phyloP scores from a whole-genome alignment of 345 rosid genomes.

The Hibiscus trionum region DNA sequence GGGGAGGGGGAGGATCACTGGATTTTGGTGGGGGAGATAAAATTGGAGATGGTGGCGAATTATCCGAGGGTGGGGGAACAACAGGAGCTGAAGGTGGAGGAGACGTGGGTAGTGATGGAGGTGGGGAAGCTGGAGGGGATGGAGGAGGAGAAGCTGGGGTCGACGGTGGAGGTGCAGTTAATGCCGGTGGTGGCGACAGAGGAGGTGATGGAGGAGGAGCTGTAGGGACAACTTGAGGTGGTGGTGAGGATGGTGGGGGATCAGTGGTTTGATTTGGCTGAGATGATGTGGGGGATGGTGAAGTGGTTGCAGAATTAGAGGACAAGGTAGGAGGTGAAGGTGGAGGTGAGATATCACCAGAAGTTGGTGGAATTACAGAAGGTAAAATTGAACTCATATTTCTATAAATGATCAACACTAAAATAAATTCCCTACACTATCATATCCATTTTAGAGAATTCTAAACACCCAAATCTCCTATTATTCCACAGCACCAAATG shows the following conservation, averaged over 20 bases:
- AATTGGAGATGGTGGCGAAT: slow-evolving; percentile 34
- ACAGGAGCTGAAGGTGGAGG: slow-evolving; percentile 14
- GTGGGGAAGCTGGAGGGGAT: neutral
- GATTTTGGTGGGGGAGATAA: slow-evolving; percentile 42
- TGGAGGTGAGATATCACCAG: slow-evolving; percentile 25
- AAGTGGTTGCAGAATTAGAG: slow-evolving; percentile 31
- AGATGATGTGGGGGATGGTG: slow-evolving; percentile 37
- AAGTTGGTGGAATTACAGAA: slow-evolving; percentile 25
- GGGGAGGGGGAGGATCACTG: slow-evolving; percentile 40
- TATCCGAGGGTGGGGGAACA: slow-evolving; percentile 21
- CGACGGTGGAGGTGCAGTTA: neutral
- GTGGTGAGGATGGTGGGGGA: neutral
- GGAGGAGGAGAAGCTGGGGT: slow-evolving; percentile 3
- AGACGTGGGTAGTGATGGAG: neutral
- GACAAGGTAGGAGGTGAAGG: slow-evolving; percentile 19
- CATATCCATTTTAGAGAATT: slow-evolving; percentile 6
- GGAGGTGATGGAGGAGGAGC: slow-evolving; percentile 10
- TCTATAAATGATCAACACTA: slow-evolving; percentile 10
- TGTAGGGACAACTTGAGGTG: neutral
- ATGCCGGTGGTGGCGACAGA: slow-evolving; percentile 2
- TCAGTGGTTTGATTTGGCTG: slow-evolving; percentile 17
- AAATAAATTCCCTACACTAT: neutral
- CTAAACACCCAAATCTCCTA: neutral
- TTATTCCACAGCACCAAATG: neutral
- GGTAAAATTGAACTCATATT: slow-evolving; percentile 48